Evolutionary conservation across 345 rosid species (phyloP).

Genomic region (Viola odorata): DNA sequence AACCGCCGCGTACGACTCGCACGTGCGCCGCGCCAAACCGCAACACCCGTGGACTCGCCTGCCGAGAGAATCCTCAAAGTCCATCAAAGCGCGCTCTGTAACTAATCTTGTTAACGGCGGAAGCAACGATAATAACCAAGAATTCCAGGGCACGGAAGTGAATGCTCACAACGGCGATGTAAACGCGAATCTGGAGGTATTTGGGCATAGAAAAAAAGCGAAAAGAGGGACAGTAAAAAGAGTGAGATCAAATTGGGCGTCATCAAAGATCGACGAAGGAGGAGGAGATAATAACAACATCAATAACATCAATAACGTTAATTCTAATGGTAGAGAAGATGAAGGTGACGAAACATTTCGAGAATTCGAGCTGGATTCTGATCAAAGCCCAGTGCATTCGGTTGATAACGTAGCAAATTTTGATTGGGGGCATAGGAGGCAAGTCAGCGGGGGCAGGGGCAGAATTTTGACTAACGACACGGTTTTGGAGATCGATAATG

Average conservation of each 20-base stretch:
- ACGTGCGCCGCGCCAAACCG: conserved; percentile 31
- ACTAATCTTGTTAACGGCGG: conserved; percentile 52
- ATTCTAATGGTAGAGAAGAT: conserved; percentile 9
- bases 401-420: conserved; percentile 23
- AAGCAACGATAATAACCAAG: conserved; percentile 16
- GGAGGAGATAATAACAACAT: conserved; percentile 5
- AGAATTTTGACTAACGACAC: conserved; percentile 30
- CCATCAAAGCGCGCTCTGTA: conserved; percentile 53
- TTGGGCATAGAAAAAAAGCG: conserved; percentile 32
- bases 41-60: conserved; percentile 22
- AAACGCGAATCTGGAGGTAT: conserved; percentile 20
- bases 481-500: conserved; percentile 14
- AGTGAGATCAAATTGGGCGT: conserved; percentile 33
- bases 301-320: background rate
- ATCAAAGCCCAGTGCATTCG: conserved; percentile 25
- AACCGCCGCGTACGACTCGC: conserved; percentile 35
- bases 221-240: conserved; percentile 23
- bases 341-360: conserved; percentile 17
- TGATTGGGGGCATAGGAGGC: conserved; percentile 26
- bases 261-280: conserved; percentile 17
- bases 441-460: conserved; percentile 14
- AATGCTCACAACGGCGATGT: conserved; percentile 22
- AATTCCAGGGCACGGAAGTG: conserved; percentile 26
- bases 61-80: conserved; percentile 36
- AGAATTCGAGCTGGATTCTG: conserved; percentile 26